Evolutionary conservation across 1,139 yeast genomes (phyloP), one percentile per base, ranked within the genome.

Genomic region (Wickerhamiella pararugosa): DNA sequence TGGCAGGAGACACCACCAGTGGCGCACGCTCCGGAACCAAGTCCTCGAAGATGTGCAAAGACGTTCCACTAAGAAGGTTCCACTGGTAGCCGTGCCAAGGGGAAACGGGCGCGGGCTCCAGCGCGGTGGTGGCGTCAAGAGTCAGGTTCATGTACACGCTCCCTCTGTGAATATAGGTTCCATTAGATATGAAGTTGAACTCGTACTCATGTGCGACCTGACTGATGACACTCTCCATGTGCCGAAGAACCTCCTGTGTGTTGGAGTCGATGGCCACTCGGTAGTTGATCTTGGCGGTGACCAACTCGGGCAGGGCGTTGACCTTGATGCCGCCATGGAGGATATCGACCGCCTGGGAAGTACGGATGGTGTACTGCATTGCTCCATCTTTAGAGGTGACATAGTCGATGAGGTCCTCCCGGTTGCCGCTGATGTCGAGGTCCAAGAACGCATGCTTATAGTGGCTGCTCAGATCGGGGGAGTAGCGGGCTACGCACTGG

Each of bases 251-350:
- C 7, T 62, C 61, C 2, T 60, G 59, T 1, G 70, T 66, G 6
- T 66, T 51, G 29, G 70, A 68, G 47, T 73, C 79, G 25, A 73
- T 59, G 4, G 76, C 70, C 43, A 77, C 66, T 48, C 87, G 66
- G 49, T 76, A 76, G 57, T 79, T 77, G 37, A 79, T 67, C 37
- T 67, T 57, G n/a, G 76, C 62, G 4, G 65, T 62, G 3, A 73
- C 79, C 47, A 65, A 67, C 53, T 82, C 93, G 1, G 94, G 93
- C 45, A 81, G 63, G 1, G 90, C 87, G 53, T 80, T 80, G 29
- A 75, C 63, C 57, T 79, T 80, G 35, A 70, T 69, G 8, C 90
- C 92, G 7, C 87, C 90, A 8, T 60, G 51, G 42, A 80, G 64
- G 9, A 77, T 64, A 56, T 80, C 87, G n/a, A 71, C 67, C 0